Conservation (phyloP, 2,329 filamentous ascomycete genomes). For the Beauveria brongniartii region DNA sequence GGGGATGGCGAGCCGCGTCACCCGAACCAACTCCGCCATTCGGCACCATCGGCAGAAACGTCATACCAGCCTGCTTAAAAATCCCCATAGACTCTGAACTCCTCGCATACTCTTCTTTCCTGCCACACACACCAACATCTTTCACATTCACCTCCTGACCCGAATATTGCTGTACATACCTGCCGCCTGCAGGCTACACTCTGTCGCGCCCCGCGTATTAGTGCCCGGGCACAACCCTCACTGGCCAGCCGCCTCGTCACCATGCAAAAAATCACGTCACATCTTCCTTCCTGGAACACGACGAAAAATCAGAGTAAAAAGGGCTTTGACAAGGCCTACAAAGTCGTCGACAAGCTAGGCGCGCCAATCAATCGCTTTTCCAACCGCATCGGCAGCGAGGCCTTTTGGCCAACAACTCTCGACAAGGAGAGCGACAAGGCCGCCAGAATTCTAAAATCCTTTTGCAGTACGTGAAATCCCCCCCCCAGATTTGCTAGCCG, state of each 20-base stretch:
- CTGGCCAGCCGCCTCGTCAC: background rate
- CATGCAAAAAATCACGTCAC: slow-evolving; percentile 29
- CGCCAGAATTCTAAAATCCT: slow-evolving; percentile 71
- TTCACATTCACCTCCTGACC: background rate
- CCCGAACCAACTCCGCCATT: background rate
- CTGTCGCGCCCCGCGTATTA: too few relatives aligned
- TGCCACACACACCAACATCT: background rate
- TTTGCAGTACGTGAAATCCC: slow-evolving; percentile 59
- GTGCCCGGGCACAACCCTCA: too few relatives aligned
- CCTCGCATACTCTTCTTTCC: background rate
- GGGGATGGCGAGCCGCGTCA: slow-evolving; percentile 6
- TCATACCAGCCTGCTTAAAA: slow-evolving; percentile 6
- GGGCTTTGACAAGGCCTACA: slow-evolving; percentile 68
- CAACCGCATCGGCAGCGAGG: slow-evolving; percentile 74
- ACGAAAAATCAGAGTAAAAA: slow-evolving; percentile 50
- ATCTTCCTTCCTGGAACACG: slow-evolving; percentile 40
- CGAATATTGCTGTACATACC: too few relatives aligned
- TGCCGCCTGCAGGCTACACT: background rate
- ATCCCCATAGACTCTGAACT: background rate
- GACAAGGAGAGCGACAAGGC: slow-evolving; percentile 91
- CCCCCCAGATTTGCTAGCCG: too few relatives aligned
- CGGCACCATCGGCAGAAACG: slow-evolving; percentile 5
- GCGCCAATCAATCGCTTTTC: slow-evolving; percentile 72
- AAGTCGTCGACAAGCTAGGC: slow-evolving; percentile 42
- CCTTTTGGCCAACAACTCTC: slow-evolving; percentile 77